Evolutionary conservation across 2,329 filamentous ascomycete species (phyloP).

Genomic region (Penicillium concentricum): DNA sequence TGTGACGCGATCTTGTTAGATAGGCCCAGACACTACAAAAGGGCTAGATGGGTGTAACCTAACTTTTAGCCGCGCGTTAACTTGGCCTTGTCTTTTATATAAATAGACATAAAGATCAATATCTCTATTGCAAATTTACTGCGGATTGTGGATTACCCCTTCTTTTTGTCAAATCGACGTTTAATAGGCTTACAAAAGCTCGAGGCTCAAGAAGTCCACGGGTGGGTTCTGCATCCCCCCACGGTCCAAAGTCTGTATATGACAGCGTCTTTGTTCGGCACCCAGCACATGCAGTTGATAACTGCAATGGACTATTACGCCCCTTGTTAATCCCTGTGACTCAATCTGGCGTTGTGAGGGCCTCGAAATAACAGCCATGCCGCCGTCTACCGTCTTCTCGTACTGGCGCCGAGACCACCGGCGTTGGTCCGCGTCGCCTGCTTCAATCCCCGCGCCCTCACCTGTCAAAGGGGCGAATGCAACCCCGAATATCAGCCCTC

Average conservation of each 20-base stretch:
- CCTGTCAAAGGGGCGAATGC: conserved; percentile 20
- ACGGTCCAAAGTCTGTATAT: conserved; percentile 20
- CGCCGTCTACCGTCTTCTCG: conserved; percentile 40
- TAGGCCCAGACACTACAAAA: not conserved
- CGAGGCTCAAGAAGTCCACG: not conserved
- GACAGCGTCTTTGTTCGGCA: conserved; percentile 17
- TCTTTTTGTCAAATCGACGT: not conserved
- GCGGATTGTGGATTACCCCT: not conserved
- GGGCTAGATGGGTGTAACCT: conserved; percentile 4
- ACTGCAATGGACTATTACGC: conserved; percentile 20
- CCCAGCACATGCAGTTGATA: conserved; percentile 11
- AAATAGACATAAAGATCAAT: not conserved
- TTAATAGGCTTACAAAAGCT: not conserved
- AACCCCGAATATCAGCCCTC: conserved; percentile 26
- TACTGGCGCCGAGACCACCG: conserved; percentile 43
- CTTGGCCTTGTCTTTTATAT: not conserved
- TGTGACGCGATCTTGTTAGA: conserved; percentile 4
- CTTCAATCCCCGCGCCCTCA: conserved; percentile 23
- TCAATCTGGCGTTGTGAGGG: conserved; percentile 17
- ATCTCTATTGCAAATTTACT: not conserved
- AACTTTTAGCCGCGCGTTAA: conserved; percentile 9
- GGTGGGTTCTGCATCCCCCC: conserved; percentile 15
- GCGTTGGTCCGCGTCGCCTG: conserved; percentile 33
- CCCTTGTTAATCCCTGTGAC: conserved; percentile 8
- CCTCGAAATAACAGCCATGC: conserved; percentile 25